Percentiles rank a stretch among this genome's conserved stretches.
These are phyloP conservation scores for Microglena sp. DNA, from an alignment of 139 green algal species.

Conservation along the genomic window DNA sequence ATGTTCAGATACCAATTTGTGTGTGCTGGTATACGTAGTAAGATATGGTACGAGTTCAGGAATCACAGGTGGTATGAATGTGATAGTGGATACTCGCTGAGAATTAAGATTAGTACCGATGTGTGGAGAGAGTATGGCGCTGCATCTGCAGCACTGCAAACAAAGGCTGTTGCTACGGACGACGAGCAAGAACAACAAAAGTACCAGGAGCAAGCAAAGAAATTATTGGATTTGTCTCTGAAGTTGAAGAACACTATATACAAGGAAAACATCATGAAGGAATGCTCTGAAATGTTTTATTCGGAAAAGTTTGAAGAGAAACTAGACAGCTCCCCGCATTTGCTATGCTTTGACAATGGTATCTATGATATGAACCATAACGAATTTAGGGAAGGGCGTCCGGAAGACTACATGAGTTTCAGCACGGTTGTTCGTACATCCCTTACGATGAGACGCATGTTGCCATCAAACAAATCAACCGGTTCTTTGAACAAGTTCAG, in stretches of 20 bases:
- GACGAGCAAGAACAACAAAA: not conserved
- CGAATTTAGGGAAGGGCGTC: constrained; percentile 14
- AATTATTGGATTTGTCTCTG: not conserved
- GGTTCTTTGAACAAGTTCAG: constrained; percentile 2
- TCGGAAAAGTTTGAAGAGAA: constrained; percentile 4
- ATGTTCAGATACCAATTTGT: constrained; percentile 9
- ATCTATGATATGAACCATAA: constrained; percentile 14
- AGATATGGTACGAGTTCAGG: constrained; percentile 14
- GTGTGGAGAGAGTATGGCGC: constrained; percentile 5
- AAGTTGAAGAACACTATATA: constrained; percentile 10
- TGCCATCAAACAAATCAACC: not conserved
- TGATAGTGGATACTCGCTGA: not conserved
- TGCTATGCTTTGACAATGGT: constrained; percentile 23
- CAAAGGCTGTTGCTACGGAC: not conserved
- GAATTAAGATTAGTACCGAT: not conserved
- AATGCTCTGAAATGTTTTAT: constrained; percentile 9
- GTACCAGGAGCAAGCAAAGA: not conserved
- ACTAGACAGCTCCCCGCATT: constrained; percentile 7
- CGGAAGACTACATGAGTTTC: constrained; percentile 16
- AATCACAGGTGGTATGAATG: constrained; percentile 4
- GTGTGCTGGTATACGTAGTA: constrained; percentile 2
- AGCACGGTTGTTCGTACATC: constrained; percentile 9
- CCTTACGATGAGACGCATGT: not conserved
- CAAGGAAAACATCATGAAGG: constrained; percentile 15
- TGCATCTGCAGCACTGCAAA: not conserved